A percentile compares a stretch with the other conserved stretches of the same genome.
These are phyloP conservation scores for Panellus pusillus DNA, from an alignment of 768 basidiomycete genomes.

Conservation along the genomic window DNA sequence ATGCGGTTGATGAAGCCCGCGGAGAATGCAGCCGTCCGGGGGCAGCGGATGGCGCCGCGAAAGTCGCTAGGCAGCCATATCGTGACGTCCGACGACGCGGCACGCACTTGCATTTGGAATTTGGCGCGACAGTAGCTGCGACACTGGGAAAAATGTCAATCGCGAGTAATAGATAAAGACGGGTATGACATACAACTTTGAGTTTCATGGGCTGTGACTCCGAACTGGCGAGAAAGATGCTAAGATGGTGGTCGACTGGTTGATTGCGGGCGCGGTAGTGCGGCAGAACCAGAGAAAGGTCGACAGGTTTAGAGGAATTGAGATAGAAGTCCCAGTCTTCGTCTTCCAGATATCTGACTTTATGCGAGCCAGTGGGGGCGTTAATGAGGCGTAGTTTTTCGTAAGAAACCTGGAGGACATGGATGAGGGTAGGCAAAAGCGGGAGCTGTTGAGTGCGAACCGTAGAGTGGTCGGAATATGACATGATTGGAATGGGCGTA, in stretches of 20 bases:
- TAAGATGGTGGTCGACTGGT: constrained; percentile 69
- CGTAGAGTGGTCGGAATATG: constrained; percentile 39
- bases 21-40: constrained; percentile 53
- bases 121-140: constrained; percentile 52
- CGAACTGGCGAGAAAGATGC: constrained; percentile 58
- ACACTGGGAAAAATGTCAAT: constrained; percentile 42
- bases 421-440: constrained; percentile 1
- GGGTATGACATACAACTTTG: constrained; percentile 60
- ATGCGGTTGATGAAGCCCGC: constrained; percentile 75
- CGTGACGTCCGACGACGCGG: constrained; percentile 66
- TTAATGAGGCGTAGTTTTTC: constrained; percentile 21
- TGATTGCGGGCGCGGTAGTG: constrained; percentile 78
- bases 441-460: constrained; percentile 23
- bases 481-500: constrained; percentile 7
- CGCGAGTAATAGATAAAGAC: background rate
- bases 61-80: constrained; percentile 83
- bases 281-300: constrained; percentile 68
- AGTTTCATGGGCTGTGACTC: constrained; percentile 58
- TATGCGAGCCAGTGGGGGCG: constrained; percentile 50
- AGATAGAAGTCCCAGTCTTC: constrained; percentile 69
- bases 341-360: constrained; percentile 61
- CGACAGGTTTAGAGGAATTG: constrained; percentile 54
- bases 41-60: constrained; percentile 61
- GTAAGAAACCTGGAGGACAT: constrained; percentile 10
- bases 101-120: constrained; percentile 66